These are phyloP conservation scores for Kluyveromyces sp. DNA, from an alignment of 1,139 yeast species.

Conservation along the genomic window DNA sequence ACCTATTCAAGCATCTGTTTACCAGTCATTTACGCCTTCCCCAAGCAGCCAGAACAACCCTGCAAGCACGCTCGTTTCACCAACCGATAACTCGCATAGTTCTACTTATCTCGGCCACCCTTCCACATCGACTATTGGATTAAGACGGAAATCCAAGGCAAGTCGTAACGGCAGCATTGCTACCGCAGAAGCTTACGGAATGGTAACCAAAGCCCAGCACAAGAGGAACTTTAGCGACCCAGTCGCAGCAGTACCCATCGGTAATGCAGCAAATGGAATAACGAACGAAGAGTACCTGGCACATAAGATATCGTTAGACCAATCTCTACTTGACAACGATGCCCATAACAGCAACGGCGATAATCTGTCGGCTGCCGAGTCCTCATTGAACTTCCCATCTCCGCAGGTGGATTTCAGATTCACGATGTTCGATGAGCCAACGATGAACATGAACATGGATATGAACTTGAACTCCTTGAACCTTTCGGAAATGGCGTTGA, in stretches of 20 bases:
- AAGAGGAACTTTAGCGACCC: slow-evolving; percentile 8
- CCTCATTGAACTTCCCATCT: slow-evolving; percentile 4
- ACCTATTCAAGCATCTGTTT: neutral
- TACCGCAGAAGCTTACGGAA: slow-evolving; percentile 1
- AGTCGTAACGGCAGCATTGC: slow-evolving; percentile 6
- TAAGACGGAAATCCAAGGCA: slow-evolving; percentile 5
- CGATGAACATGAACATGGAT: slow-evolving; percentile 3
- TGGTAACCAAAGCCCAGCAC: slow-evolving; percentile 6
- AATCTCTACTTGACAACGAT: neutral
- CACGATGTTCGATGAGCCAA: slow-evolving; percentile 8
- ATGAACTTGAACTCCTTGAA: slow-evolving; percentile 3
- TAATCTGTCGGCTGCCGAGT: neutral
- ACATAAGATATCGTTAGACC: neutral
- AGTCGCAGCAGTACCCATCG: neutral
- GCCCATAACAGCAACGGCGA: slow-evolving; percentile 3
- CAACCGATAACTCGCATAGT: neutral
- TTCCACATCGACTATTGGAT: slow-evolving; percentile 4
- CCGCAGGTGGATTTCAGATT: slow-evolving; percentile 11
- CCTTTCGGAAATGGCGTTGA: slow-evolving; percentile 1
- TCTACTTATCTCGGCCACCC: slow-evolving; percentile 2
- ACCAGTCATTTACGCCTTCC: slow-evolving; percentile 9
- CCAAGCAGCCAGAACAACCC: slow-evolving; percentile 4
- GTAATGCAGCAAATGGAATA: neutral
- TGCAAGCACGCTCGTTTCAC: neutral
- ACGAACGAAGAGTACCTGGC: neutral